A percentile compares a stretch with the other conserved stretches of the same genome.
phyloP scores from a whole-genome alignment of 1,284 basidiomycete genomes.

The Leucoagaricus sp. region DNA sequence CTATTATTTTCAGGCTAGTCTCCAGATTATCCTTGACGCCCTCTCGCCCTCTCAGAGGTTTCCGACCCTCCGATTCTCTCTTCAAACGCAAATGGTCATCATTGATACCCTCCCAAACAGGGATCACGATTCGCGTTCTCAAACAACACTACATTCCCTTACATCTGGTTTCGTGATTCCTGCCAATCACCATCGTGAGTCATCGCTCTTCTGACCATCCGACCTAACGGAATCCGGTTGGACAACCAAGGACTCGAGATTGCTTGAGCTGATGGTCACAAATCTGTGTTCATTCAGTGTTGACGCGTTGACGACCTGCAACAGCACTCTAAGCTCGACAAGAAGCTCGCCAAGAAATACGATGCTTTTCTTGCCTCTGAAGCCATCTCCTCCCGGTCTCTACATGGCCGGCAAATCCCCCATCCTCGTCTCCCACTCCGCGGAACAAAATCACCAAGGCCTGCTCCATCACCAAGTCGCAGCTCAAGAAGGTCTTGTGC shows the following conservation, averaged over 20 bases:
- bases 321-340: constrained; percentile 75
- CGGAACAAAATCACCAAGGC: constrained; percentile 98
- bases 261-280: constrained; percentile 59
- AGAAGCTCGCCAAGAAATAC: constrained; percentile 99
- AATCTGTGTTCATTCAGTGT: constrained; percentile 48
- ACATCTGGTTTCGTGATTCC: constrained; percentile 51
- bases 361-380: constrained; percentile 99
- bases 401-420: constrained; percentile 99
- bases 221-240: constrained; percentile 42
- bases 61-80: no score
- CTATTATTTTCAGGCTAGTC: no score
- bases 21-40: no score
- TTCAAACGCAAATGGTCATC: constrained; percentile 29
- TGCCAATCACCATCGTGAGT: constrained; percentile 49
- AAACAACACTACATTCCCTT: constrained; percentile 43
- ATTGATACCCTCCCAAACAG: constrained; percentile 20
- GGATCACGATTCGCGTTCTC: constrained; percentile 33
- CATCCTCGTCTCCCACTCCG: constrained; percentile 90
- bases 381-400: constrained; percentile 96
- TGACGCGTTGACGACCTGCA: constrained; percentile 49
- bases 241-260: constrained; percentile 41
- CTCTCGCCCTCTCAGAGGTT: no score
- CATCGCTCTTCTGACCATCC: constrained; percentile 66
- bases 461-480: constrained; percentile 99
- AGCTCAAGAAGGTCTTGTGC: constrained; percentile 99